Conservation (phyloP, 2,329 filamentous ascomycete genomes). For the Mycosphaerelloides madeirae region DNA sequence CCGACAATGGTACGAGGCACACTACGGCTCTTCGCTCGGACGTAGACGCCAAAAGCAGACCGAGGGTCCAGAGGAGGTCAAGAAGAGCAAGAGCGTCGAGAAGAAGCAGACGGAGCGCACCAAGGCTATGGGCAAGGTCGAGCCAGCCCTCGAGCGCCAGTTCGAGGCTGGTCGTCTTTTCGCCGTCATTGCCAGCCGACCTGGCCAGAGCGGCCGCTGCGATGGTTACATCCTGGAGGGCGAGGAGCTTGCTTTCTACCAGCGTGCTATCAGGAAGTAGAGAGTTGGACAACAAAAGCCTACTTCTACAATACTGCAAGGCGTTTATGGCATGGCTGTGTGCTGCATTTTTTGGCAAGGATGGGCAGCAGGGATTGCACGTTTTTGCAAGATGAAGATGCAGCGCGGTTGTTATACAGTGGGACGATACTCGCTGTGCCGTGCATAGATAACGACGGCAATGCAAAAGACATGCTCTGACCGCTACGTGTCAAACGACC, state of each 20-base stretch:
- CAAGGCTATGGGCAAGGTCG: constrained; percentile 84
- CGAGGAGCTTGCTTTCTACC: constrained; percentile 99
- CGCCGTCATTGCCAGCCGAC: constrained; percentile 86
- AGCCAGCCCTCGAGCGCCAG: constrained; percentile 88
- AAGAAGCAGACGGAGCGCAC: constrained; percentile 92
- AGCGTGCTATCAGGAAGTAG: constrained; percentile 99
- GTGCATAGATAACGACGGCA: constrained; percentile 4
- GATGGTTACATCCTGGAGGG: constrained; percentile 99
- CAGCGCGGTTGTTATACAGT: constrained; percentile 5
- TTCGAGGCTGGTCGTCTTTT: constrained; percentile 98
- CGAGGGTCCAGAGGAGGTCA: constrained; percentile 61
- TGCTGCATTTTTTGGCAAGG: constrained; percentile 17
- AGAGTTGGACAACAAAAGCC: constrained; percentile 26
- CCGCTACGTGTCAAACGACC: too few relatives aligned
- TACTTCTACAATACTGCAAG: constrained; percentile 11
- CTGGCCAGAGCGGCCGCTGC: constrained; percentile 91
- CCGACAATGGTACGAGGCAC: constrained; percentile 99
- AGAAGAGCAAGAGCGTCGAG: constrained; percentile 95
- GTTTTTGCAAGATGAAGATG: constrained; percentile 10
- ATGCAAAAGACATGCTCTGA: too few relatives aligned
- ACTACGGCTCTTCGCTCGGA: constrained; percentile 90
- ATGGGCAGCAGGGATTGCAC: constrained; percentile 16
- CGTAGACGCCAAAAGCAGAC: constrained; percentile 76
- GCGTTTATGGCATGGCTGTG: constrained; percentile 23
- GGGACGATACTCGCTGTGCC: constrained; percentile 5